Evolutionary conservation across 2,329 filamentous ascomycete genomes (phyloP), one percentile per base, ranked within the genome.

Genomic region (Fusarium praegraminearum): DNA sequence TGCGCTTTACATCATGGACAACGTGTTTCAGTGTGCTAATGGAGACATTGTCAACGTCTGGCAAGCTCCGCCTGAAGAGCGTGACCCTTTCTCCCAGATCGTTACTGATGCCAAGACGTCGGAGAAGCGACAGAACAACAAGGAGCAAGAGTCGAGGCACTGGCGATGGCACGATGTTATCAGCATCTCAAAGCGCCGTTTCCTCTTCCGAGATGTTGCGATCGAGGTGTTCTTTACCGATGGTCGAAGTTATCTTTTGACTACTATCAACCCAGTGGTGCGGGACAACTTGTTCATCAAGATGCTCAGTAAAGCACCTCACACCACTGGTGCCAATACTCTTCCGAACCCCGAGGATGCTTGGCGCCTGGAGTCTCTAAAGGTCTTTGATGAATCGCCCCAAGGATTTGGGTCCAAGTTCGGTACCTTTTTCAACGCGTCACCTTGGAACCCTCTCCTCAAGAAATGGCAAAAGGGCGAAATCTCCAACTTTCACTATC

Each of bases 221-320:
- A 90, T 98, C n/a, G 96, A 99, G 77, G 88, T 98, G 4, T 99
- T 99, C 82, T 99, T 99, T 77, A 94, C 94, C 0, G 97, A 99
- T 77, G 96, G 96, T 2, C 91, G 94, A 58, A 99, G 96, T 80
- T 99, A 98, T 77, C 85, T 99, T 18, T 81, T 99, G 60, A 98
- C 95, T 0, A 90, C 94, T 5, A 91, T 94, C 60, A 93, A 91
- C 36, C 86, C 91, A 0, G 81, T 83, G 33, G 83, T 89, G 38
- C 88, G 96, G 65, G 93, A 99, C 76, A 92, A 95, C 60, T 84
- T 99, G 5, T 94, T 93, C 71, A 84, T 86, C 18, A 93, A 91
- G 69, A 88, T 99, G 52, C 85, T 90, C 24, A 85, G 84, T 66
- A 94, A 94, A 78, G 93, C 94, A 8, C 93, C 93, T 5, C 93